Evolutionary conservation across 768 basidiomycete species (phyloP).

Genomic region (Psilocybe cyanescens): DNA sequence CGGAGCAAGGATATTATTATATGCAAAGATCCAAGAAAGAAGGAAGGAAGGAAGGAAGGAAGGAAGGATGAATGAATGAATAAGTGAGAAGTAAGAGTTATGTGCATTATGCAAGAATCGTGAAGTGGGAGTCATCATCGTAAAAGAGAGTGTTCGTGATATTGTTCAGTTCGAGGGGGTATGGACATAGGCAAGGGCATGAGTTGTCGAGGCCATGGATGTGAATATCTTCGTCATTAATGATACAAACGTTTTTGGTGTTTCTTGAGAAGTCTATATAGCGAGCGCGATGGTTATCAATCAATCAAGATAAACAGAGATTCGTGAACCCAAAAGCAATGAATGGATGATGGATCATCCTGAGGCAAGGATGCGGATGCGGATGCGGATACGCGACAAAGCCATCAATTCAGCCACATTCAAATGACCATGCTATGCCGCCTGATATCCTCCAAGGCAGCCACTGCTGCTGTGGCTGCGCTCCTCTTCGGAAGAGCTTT

Average conservation of each 20-base stretch:
- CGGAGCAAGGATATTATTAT: too few species aligned
- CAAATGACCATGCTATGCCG: constrained; percentile 72
- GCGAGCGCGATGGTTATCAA: too few species aligned
- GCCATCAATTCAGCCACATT: constrained; percentile 12
- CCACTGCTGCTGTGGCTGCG: constrained; percentile 30
- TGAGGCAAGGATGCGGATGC: too few species aligned
- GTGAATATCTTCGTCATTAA: neutral
- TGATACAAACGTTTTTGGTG: neutral
- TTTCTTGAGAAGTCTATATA: too few species aligned
- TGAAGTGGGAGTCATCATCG: neutral
- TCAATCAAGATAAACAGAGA: too few species aligned
- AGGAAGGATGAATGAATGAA: too few species aligned
- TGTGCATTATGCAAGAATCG: too few species aligned
- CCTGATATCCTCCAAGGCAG: constrained; percentile 56
- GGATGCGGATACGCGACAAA: too few species aligned
- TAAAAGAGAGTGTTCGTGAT: neutral
- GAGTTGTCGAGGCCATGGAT: neutral
- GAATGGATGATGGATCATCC: neutral
- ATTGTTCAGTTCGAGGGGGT: neutral
- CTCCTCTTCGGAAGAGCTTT: constrained; percentile 39
- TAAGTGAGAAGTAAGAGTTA: too few species aligned
- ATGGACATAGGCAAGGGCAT: neutral
- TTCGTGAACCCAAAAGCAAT: neutral
- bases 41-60: too few species aligned
- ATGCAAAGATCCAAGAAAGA: too few species aligned